Percentiles rank a stretch among this genome's conserved stretches.
phyloP scores from a whole-genome alignment of 805 yeast species.

The Teunomyces aglyptinius region DNA sequence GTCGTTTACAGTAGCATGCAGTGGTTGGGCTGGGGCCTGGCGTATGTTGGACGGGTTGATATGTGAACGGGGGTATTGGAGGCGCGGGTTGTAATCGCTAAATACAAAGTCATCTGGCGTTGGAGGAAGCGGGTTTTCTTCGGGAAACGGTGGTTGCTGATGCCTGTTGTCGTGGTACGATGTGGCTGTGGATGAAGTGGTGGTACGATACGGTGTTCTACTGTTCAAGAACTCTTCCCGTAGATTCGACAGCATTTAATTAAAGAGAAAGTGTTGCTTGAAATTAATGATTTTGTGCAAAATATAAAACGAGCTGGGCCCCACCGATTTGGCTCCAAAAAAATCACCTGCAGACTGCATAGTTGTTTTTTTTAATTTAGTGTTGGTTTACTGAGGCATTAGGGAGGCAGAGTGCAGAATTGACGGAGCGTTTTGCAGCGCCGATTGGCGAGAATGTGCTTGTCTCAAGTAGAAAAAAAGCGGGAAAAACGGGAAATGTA shows the following conservation, averaged over 20 bases:
- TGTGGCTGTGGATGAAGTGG: no score
- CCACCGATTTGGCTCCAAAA: no score
- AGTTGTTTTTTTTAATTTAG: neutral
- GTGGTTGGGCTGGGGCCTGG: slow-evolving; percentile 3
- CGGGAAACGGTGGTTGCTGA: neutral
- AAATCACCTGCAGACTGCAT: neutral
- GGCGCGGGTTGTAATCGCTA: neutral
- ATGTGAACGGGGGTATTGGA: slow-evolving; percentile 1
- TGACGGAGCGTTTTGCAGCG: neutral
- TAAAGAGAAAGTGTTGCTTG: no score
- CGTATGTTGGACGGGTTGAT: neutral
- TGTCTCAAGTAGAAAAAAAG: neutral
- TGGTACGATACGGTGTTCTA: no score
- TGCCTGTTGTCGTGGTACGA: neutral
- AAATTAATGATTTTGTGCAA: no score
- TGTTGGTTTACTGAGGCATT: neutral
- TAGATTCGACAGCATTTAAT: slow-evolving; percentile 1
- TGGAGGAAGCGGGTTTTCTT: neutral
- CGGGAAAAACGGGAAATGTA: neutral
- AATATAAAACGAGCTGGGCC: no score
- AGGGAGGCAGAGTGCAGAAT: neutral
- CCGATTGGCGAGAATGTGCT: neutral
- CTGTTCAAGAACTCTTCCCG: neutral
- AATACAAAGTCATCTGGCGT: slow-evolving; percentile 5
- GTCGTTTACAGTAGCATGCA: neutral